Evolutionary conservation across 2,329 filamentous ascomycete species (phyloP).

Genomic region (Aspergillus pseudoviridinutans): DNA sequence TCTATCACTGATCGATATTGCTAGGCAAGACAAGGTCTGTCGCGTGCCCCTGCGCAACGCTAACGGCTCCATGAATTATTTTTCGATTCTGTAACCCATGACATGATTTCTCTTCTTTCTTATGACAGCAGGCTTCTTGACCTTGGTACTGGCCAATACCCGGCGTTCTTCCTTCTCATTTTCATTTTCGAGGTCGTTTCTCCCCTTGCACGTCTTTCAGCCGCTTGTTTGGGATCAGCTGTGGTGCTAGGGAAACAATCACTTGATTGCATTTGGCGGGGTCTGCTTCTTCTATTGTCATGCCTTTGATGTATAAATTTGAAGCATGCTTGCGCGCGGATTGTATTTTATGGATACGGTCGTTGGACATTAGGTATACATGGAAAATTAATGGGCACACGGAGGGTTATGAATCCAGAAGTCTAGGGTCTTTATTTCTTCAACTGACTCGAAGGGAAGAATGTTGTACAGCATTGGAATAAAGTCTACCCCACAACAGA

Average conservation of each 20-base stretch:
- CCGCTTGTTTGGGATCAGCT: slow-evolving; percentile 1
- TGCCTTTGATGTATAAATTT: not conserved
- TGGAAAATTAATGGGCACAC: not conserved
- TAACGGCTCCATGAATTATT: slow-evolving; percentile 28
- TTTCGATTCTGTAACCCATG: slow-evolving; percentile 9
- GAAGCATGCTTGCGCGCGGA: not conserved
- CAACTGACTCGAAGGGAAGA: not conserved
- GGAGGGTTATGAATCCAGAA: not conserved
- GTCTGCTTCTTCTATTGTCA: slow-evolving; percentile 2
- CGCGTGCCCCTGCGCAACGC: slow-evolving; percentile 35
- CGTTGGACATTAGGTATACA: not conserved
- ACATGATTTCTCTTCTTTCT: slow-evolving; percentile 7
- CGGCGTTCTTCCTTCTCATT: slow-evolving; percentile 6
- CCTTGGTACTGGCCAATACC: not conserved
- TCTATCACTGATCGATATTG: not conserved
- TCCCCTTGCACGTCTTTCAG: not conserved
- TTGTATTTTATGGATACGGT: slow-evolving; percentile 2
- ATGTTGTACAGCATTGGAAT: not conserved
- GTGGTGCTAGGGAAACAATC: slow-evolving; percentile 3
- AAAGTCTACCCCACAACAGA: not conserved
- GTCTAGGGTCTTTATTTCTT: not conserved
- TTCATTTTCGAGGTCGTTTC: not conserved
- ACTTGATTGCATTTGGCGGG: slow-evolving; percentile 14
- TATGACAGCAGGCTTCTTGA: not conserved
- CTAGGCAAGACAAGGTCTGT: slow-evolving; percentile 44